Conservation (phyloP, 2,329 filamentous ascomycete species). For the Diaporthe citrichinensis region DNA sequence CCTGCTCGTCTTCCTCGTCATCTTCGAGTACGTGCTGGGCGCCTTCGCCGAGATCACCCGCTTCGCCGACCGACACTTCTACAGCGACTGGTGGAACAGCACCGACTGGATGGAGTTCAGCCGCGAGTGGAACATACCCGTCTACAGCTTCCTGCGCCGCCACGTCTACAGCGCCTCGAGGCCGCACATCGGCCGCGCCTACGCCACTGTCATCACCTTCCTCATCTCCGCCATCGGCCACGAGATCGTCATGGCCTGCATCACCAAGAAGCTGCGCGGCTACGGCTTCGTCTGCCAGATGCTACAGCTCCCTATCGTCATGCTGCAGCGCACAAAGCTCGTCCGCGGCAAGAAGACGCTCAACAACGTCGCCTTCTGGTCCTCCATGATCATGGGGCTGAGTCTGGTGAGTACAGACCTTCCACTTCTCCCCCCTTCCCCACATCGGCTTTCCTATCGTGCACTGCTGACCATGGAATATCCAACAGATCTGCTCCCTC, state of each 20-base stretch:
- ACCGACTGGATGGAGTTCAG: constrained; percentile 97
- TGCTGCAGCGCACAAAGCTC: constrained; percentile 85
- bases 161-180: constrained; percentile 92
- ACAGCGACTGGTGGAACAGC: constrained; percentile 82
- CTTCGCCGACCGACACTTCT: constrained; percentile 96
- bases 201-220: constrained; percentile 92
- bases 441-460: no score
- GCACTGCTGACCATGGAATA: constrained; percentile 40
- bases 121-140: constrained; percentile 97
- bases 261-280: constrained; percentile 94
- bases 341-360: constrained; percentile 82
- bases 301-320: constrained; percentile 95
- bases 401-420: constrained; percentile 73
- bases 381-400: constrained; percentile 88
- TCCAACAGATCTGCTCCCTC: constrained; percentile 64
- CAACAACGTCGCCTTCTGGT: constrained; percentile 94
- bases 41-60: constrained; percentile 94
- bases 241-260: constrained; percentile 97
- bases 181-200: constrained; percentile 79
- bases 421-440: not conserved
- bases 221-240: constrained; percentile 90
- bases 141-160: constrained; percentile 93
- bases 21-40: constrained; percentile 96
- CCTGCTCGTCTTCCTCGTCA: constrained; percentile 95
- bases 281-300: constrained; percentile 97